A percentile compares a stretch with the other conserved stretches of the same genome.
Conservation (phyloP, 768 basidiomycete genomes). For the Suillus lakei region DNA sequence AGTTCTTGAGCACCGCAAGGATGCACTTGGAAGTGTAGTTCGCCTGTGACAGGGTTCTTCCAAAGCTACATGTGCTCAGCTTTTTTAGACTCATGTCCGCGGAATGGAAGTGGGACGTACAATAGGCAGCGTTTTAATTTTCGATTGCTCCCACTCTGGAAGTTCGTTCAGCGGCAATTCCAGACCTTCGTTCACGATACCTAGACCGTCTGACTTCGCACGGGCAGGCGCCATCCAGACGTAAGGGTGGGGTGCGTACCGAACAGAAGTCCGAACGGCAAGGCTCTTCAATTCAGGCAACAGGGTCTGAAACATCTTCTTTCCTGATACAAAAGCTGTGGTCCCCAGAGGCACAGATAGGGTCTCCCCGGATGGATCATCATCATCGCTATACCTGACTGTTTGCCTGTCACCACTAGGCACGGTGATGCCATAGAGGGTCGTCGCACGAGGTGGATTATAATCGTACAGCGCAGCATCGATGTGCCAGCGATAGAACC, state of each 20-base stretch:
- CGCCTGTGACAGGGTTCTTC: conserved; percentile 90
- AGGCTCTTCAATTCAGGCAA: conserved; percentile 75
- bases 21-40: conserved; percentile 89
- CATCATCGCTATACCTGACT: conserved; percentile 56
- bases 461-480: conserved; percentile 84
- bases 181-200: conserved; percentile 77
- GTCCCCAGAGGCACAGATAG: conserved; percentile 83
- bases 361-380: conserved; percentile 88
- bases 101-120: conserved; percentile 35
- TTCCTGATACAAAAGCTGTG: conserved; percentile 83
- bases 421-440: conserved; percentile 78
- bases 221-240: conserved; percentile 87
- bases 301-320: conserved; percentile 83
- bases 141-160: conserved; percentile 81
- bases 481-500: conserved; percentile 93
- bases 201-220: conserved; percentile 78
- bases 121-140: conserved; percentile 73
- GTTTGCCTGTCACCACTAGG: conserved; percentile 69
- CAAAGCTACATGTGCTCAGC: conserved; percentile 57
- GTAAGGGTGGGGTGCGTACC: conserved; percentile 86
- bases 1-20: conserved; percentile 76
- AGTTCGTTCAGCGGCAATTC: conserved; percentile 72
- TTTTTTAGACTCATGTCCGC: neutral
- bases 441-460: conserved; percentile 82
- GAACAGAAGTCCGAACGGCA: conserved; percentile 75